Conservation (phyloP, 768 basidiomycete species). For the Clitopilus hobsonii region DNA sequence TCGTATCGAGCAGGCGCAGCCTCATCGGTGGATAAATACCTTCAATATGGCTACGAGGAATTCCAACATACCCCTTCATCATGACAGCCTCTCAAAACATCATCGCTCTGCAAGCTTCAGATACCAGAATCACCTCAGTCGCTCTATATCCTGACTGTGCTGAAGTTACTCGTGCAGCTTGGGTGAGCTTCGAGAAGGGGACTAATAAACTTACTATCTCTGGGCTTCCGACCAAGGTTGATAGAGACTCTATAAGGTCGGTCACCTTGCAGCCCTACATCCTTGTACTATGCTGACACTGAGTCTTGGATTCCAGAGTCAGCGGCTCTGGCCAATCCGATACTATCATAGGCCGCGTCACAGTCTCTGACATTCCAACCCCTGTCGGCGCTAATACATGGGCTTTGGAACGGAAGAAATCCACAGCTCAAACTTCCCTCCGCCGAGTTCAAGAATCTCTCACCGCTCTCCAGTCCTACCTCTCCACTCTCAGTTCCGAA, state of each 20-base stretch:
- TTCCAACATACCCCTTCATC: no score
- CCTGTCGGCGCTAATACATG: conserved; percentile 16
- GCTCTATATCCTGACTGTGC: conserved; percentile 37
- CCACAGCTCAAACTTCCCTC: conserved; percentile 15
- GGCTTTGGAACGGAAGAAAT: conserved; percentile 12
- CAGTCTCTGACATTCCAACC: no score
- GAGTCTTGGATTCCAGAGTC: no score
- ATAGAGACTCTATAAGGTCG: conserved; percentile 35
- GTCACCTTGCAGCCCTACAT: background rate
- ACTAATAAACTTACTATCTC: conserved; percentile 35
- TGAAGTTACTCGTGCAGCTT: conserved; percentile 36
- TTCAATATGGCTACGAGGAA: no score
- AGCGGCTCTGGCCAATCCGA: no score
- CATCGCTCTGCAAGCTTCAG: no score
- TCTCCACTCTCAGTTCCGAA: conserved; percentile 20
- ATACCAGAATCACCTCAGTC: conserved; percentile 27
- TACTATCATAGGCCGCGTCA: background rate
- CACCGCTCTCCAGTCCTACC: conserved; percentile 19
- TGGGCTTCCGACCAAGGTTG: conserved; percentile 31
- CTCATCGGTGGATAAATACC: no score
- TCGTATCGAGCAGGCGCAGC: no score
- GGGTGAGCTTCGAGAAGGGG: conserved; percentile 30
- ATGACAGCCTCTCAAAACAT: no score
- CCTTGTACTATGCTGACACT: conserved; percentile 14
- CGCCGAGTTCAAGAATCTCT: conserved; percentile 19